Percentiles rank a stretch among this genome's conserved stretches.
Conservation (phyloP, 306 rosid genomes). For the Quillaja saponaria region DNA sequence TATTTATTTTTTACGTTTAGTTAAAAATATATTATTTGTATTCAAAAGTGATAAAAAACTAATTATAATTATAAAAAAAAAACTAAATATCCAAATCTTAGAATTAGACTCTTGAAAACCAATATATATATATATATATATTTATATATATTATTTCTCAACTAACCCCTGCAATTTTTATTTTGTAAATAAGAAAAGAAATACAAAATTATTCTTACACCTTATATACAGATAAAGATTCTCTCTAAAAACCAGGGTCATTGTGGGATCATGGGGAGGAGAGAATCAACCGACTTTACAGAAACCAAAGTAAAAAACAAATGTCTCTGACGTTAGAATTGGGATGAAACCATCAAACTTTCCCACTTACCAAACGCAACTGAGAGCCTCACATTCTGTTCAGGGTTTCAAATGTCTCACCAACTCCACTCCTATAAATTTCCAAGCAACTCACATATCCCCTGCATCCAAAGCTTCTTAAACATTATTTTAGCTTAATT, state of each 20-base stretch:
- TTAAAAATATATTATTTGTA: too few species aligned
- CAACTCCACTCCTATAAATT: slow-evolving; percentile 44
- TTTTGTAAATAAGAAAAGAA: background rate
- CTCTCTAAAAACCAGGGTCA: slow-evolving; percentile 19
- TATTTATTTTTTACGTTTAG: too few species aligned
- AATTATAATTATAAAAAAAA: too few species aligned
- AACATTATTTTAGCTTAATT: background rate
- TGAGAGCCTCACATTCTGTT: background rate
- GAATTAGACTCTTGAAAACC: background rate
- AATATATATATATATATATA: background rate
- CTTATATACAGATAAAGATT: background rate
- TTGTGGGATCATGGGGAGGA: slow-evolving; percentile 3
- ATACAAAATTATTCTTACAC: slow-evolving; percentile 12
- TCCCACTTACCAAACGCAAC: background rate
- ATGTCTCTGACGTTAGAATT: slow-evolving; percentile 43
- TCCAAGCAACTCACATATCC: slow-evolving; percentile 14
- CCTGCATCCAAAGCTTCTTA: slow-evolving; percentile 38
- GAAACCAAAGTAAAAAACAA: slow-evolving; percentile 45
- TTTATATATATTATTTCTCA: background rate
- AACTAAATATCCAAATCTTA: too few species aligned
- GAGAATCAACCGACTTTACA: slow-evolving; percentile 26
- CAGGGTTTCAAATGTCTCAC: background rate
- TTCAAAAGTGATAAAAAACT: too few species aligned
- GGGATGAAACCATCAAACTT: slow-evolving; percentile 59
- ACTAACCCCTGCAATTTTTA: background rate